Conservation (phyloP, 257 asterid genomes). For the Gardenia jasminoides region DNA sequence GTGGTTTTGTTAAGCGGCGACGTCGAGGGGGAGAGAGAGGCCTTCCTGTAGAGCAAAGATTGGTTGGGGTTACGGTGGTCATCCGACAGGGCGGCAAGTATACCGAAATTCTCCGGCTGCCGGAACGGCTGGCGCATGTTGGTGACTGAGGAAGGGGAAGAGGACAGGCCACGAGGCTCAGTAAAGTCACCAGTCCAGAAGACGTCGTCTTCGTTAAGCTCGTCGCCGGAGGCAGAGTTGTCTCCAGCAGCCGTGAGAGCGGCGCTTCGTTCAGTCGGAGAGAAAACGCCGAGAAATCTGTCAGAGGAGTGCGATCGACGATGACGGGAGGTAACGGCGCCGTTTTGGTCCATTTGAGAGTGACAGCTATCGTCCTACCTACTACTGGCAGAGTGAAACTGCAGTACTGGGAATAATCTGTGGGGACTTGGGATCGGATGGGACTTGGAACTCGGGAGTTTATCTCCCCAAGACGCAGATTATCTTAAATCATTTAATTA, state of each 20-base stretch:
- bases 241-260: constrained; percentile 17
- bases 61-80: constrained; percentile 30
- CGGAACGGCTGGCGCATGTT: constrained; percentile 32
- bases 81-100: constrained; percentile 69
- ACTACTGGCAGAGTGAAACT: background rate
- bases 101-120: constrained; percentile 52
- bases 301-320: constrained; percentile 65
- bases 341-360: constrained; percentile 49
- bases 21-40: constrained; percentile 41
- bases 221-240: constrained; percentile 36
- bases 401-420: background rate
- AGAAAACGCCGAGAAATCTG: constrained; percentile 60
- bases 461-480: background rate
- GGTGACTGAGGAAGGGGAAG: constrained; percentile 27
- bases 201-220: constrained; percentile 73
- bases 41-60: constrained; percentile 40
- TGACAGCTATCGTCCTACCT: background rate
- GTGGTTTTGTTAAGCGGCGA: constrained; percentile 15
- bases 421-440: background rate
- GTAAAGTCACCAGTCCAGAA: constrained; percentile 49
- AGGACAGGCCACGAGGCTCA: constrained; percentile 23
- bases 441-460: too few relatives aligned
- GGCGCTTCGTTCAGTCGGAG: constrained; percentile 45
- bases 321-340: constrained; percentile 41
- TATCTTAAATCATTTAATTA: too few relatives aligned